phyloP scores from a whole-genome alignment of 768 basidiomycete species.

The Pleurotus giganteus region DNA sequence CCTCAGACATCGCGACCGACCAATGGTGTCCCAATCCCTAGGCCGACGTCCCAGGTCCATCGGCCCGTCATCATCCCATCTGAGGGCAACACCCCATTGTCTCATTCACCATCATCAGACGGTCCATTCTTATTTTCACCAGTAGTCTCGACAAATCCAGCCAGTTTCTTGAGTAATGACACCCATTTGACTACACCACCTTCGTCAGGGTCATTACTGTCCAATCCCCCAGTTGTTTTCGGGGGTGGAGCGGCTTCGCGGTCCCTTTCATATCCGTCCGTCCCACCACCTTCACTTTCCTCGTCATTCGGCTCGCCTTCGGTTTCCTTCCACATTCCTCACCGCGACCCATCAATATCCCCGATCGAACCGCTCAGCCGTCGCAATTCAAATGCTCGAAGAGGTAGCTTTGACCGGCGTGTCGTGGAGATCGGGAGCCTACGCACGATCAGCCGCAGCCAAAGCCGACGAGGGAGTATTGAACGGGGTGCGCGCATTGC shows the following conservation, averaged over 20 bases:
- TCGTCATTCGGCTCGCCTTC: slow-evolving; percentile 76
- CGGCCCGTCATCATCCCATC: slow-evolving; percentile 48
- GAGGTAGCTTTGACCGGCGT: slow-evolving; percentile 33
- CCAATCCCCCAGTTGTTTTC: slow-evolving; percentile 34
- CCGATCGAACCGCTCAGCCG: slow-evolving; percentile 56
- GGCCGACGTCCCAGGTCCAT: slow-evolving; percentile 62
- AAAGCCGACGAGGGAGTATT: slow-evolving; percentile 53
- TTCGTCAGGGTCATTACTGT: slow-evolving; percentile 53
- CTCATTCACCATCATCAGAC: slow-evolving; percentile 63
- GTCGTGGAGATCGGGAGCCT: slow-evolving; percentile 31
- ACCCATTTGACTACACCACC: slow-evolving; percentile 77
- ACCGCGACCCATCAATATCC: slow-evolving; percentile 47
- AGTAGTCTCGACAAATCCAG: slow-evolving; percentile 46
- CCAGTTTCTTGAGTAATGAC: slow-evolving; percentile 53
- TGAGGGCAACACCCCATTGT: slow-evolving; percentile 58
- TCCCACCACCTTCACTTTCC: slow-evolving; percentile 79
- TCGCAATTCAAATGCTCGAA: slow-evolving; percentile 43
- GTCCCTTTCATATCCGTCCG: slow-evolving; percentile 73
- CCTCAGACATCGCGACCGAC: slow-evolving; percentile 32
- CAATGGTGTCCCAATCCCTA: slow-evolving; percentile 73
- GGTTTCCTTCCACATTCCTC: slow-evolving; percentile 43
- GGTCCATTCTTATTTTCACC: slow-evolving; percentile 72
- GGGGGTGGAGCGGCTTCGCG: slow-evolving; percentile 31
- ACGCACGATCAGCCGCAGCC: slow-evolving; percentile 32
- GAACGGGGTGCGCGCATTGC: slow-evolving; percentile 68